phyloP scores from a whole-genome alignment of 768 basidiomycete genomes.

The Tremella fuciformis region DNA sequence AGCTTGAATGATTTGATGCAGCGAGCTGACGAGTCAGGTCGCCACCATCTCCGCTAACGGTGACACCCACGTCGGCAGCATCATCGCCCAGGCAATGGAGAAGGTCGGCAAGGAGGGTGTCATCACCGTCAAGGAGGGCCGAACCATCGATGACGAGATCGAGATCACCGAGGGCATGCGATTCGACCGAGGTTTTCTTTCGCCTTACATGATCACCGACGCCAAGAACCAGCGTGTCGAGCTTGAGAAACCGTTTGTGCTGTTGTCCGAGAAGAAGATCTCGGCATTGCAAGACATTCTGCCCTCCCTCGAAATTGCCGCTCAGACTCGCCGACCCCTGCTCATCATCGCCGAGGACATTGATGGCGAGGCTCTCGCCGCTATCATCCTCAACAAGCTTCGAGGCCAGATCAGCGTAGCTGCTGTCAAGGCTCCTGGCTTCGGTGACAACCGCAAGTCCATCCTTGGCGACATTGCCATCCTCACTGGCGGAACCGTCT shows the following conservation, averaged over 20 bases:
- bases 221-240: slow-evolving; percentile 94
- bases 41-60: slow-evolving; percentile 84
- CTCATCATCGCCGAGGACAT: slow-evolving; percentile 97
- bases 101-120: slow-evolving; percentile 99
- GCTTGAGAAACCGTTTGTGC: slow-evolving; percentile 91
- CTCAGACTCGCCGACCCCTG: slow-evolving; percentile 74
- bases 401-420: slow-evolving; percentile 92
- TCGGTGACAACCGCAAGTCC: slow-evolving; percentile 98
- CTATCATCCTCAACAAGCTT: slow-evolving; percentile 98
- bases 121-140: slow-evolving; percentile 98
- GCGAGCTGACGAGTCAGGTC: slow-evolving; percentile 55
- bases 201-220: slow-evolving; percentile 97
- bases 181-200: slow-evolving; percentile 98
- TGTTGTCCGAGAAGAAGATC: slow-evolving; percentile 98
- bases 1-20: neutral
- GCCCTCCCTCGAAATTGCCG: slow-evolving; percentile 66
- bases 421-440: slow-evolving; percentile 93
- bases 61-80: slow-evolving; percentile 82
- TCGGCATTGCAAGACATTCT: slow-evolving; percentile 91
- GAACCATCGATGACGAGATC: slow-evolving; percentile 96
- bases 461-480: slow-evolving; percentile 96
- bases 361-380: slow-evolving; percentile 95
- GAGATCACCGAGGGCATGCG: slow-evolving; percentile 99
- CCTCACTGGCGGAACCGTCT: slow-evolving; percentile 95
- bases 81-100: slow-evolving; percentile 99